These are phyloP conservation scores for Sideroxylon spinosum DNA, from an alignment of 179 eudicot species.

Conservation along the genomic window DNA sequence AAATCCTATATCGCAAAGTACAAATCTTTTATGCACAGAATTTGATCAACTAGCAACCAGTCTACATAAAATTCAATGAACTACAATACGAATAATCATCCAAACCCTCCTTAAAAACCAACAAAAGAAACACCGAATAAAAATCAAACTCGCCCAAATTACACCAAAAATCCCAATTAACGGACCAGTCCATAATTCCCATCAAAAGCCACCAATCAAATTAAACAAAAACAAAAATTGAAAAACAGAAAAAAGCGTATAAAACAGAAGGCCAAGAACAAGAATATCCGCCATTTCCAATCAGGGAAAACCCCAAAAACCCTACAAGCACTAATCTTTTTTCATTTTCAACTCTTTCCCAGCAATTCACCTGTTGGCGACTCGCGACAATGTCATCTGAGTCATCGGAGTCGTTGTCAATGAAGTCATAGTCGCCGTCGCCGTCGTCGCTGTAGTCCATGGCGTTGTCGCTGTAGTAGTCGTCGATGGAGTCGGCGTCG, in stretches of 20 bases:
- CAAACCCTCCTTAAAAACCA: too few relatives aligned
- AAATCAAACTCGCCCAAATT: too few relatives aligned
- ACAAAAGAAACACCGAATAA: too few relatives aligned
- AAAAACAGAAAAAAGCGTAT: background rate
- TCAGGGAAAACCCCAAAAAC: background rate
- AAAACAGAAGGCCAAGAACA: background rate
- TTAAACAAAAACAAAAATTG: background rate
- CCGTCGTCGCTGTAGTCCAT: conserved; percentile 31
- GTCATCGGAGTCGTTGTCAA: conserved; percentile 54
- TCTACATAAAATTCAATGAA: background rate
- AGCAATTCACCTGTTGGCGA: conserved; percentile 45
- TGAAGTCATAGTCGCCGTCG: conserved; percentile 48
- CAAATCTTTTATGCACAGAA: background rate
- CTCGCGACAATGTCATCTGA: conserved; percentile 41
- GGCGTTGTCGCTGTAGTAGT: conserved; percentile 52
- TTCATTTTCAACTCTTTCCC: too few relatives aligned
- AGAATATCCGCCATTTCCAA: background rate
- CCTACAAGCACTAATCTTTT: background rate
- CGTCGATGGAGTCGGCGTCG: conserved; percentile 57
- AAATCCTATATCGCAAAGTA: background rate
- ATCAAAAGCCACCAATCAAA: background rate
- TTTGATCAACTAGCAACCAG: background rate
- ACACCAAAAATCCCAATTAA: background rate
- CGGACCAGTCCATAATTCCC: background rate
- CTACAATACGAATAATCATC: too few relatives aligned